These are phyloP conservation scores for Inga leiocalycina DNA, from an alignment of 306 rosid species.

Conservation along the genomic window DNA sequence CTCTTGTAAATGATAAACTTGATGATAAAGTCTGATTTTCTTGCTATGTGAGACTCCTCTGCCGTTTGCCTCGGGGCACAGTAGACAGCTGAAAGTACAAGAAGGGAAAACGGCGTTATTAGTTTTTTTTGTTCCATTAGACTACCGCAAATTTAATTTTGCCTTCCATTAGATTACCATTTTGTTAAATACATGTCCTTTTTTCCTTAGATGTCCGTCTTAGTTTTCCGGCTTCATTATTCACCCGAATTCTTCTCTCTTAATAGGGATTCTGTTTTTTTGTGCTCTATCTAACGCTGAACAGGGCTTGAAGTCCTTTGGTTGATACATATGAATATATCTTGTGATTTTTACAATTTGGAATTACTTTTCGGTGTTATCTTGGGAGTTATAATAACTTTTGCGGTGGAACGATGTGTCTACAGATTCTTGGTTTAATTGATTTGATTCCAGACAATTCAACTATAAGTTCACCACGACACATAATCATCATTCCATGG, in stretches of 20 bases:
- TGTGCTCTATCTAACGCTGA: background rate
- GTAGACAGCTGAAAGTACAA: conserved; percentile 47
- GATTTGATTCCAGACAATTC: background rate
- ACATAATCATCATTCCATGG: no score
- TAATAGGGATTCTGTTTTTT: background rate
- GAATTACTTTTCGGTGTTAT: background rate
- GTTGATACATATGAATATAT: background rate
- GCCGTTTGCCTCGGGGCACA: conserved; percentile 37
- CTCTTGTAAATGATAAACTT: conserved; percentile 91
- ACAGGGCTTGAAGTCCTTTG: background rate
- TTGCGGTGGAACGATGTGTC: background rate
- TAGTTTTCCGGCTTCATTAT: background rate
- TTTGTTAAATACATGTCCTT: conserved; percentile 34
- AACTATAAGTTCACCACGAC: background rate
- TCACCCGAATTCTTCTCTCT: background rate
- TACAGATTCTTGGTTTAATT: background rate
- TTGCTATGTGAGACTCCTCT: conserved; percentile 32
- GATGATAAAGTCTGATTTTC: conserved; percentile 71
- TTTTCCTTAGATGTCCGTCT: conserved; percentile 18
- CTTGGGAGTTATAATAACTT: background rate
- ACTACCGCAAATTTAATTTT: conserved; percentile 9
- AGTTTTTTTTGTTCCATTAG: conserved; percentile 39
- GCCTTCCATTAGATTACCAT: conserved; percentile 31
- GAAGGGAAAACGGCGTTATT: conserved; percentile 9
- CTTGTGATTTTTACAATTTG: background rate